These are phyloP conservation scores for Bacterosira constricta DNA, from an alignment of 108 stramenopile species.

Conservation along the genomic window DNA sequence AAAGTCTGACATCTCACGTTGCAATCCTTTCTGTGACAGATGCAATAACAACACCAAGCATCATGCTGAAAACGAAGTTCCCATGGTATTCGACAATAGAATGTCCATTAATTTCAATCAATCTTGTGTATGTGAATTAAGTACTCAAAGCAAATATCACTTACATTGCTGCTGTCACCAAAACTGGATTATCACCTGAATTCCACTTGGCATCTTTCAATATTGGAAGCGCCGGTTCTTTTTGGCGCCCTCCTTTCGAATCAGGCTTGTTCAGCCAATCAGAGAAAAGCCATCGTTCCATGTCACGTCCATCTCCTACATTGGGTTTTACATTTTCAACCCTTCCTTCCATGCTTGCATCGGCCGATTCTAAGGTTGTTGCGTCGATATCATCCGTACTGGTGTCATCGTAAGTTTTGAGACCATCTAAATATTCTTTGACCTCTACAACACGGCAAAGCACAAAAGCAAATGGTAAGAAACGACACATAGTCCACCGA, in stretches of 20 bases:
- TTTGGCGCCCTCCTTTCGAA: slow-evolving; percentile 64
- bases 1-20: neutral
- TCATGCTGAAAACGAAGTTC: slow-evolving; percentile 38
- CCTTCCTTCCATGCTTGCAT: neutral
- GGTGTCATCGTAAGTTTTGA: slow-evolving; percentile 16
- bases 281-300: slow-evolving; percentile 83
- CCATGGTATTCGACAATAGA: no score
- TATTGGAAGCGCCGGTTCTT: slow-evolving; percentile 80
- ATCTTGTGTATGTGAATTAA: neutral
- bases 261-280: slow-evolving; percentile 72
- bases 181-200: slow-evolving; percentile 85
- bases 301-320: slow-evolving; percentile 49
- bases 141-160: neutral
- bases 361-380: neutral
- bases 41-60: slow-evolving; percentile 65
- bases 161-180: slow-evolving; percentile 66
- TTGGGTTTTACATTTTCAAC: neutral
- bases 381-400: slow-evolving; percentile 1
- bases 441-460: no score
- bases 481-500: neutral
- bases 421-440: slow-evolving; percentile 76
- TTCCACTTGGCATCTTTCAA: slow-evolving; percentile 88
- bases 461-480: no score
- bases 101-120: no score
- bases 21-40: slow-evolving; percentile 69